Evolutionary conservation across 352 stramenopile genomes (phyloP), one percentile per base, ranked within the genome.

Genomic region (Phytophthora cryptogea): DNA sequence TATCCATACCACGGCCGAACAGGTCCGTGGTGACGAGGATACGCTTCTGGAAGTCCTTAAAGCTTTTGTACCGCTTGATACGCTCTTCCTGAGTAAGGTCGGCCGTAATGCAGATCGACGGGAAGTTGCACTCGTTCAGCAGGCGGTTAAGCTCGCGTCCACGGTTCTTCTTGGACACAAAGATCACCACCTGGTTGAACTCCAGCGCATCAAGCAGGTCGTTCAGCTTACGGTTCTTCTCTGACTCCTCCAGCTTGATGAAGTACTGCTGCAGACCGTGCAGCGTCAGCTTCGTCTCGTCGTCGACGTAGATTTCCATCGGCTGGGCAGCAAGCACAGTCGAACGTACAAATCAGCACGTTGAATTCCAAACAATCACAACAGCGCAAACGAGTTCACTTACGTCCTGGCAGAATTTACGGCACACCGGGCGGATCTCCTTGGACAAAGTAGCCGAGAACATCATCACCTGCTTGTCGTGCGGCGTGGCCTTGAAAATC

Each of bases 201-300:
- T 99, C 97, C 17, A 99, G 83, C 11, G 95, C 95, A 86, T 99
- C 98, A 41, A 99, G 77, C 66, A 99, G 83, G 62, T 99, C 96
- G 75, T 98, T 99, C 42, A 99, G 76, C 88, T 99, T 99, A 62
- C 96, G 89, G 74, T 99, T 99, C 94, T 99, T 99, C 73, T 99
- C 97, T 8, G 95, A 92, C 70, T 99, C 97, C 31, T 97, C 87
- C 27, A 99, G 85, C 76, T 99, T 99, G 74, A 99, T 97, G 80
- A 97, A 99, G 85, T 99, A 99, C 80, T 99, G 95, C 81, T 99
- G 96, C 44, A 99, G 91, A 77, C 98, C 98, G 84, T 99, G 97
- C 26, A 99, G 88, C 13, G 97, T 99, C 52, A 99, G 83, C 78
- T 99, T 99, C 35, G 96, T 99, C 80, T 99, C 97, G 68, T 99